These are phyloP conservation scores for Cladosporium halotolerans DNA, from an alignment of 2,329 filamentous ascomycete species.

Conservation along the genomic window DNA sequence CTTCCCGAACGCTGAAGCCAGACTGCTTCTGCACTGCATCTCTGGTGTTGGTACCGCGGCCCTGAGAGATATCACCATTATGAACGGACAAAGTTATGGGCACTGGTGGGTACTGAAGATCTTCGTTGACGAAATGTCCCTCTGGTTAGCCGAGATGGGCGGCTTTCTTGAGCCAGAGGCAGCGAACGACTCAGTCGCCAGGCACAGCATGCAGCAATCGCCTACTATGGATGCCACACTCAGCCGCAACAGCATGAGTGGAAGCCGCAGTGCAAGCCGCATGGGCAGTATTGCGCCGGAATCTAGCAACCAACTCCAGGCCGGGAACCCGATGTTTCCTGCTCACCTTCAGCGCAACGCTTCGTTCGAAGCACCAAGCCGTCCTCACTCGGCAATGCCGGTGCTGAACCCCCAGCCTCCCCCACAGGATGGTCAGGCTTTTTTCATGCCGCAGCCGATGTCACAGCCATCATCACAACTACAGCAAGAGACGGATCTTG, in stretches of 20 bases:
- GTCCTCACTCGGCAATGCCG: conserved; percentile 4
- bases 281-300: conserved; percentile 29
- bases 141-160: conserved; percentile 82
- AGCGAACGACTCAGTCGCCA: neutral
- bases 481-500: conserved; percentile 28
- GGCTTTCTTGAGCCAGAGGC: conserved; percentile 63
- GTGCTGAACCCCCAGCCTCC: conserved; percentile 7
- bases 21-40: conserved; percentile 70
- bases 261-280: conserved; percentile 26
- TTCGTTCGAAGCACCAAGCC: neutral
- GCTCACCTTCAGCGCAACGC: conserved; percentile 5
- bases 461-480: conserved; percentile 13
- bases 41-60: conserved; percentile 69
- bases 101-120: conserved; percentile 94
- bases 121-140: conserved; percentile 90
- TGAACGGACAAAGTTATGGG: conserved; percentile 73
- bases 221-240: conserved; percentile 15
- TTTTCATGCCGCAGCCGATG: conserved; percentile 17
- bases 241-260: conserved; percentile 18
- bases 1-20: conserved; percentile 67
- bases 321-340: conserved; percentile 14
- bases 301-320: conserved; percentile 14
- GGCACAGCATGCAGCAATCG: conserved; percentile 12
- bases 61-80: conserved; percentile 73
- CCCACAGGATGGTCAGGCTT: conserved; percentile 3